Base-by-base conservation (phyloP, 139 green algal genomes). In the Picochlorum sp. region DNA sequence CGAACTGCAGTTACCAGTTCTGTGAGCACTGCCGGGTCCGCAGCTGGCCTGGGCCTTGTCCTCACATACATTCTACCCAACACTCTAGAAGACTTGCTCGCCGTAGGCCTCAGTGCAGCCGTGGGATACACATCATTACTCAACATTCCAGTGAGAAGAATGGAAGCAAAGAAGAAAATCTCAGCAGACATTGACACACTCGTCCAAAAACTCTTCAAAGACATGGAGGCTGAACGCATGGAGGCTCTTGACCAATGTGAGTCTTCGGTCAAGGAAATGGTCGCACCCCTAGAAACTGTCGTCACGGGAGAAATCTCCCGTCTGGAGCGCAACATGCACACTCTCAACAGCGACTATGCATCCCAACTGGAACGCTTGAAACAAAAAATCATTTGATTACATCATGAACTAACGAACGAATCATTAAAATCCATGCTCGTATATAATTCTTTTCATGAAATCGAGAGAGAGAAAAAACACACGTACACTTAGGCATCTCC, bases 91-190 rank as follows among this genome's bases (percentile, higher is more conserved):
- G 89, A 96, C 70, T 28, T 95, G 26, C 74, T 95, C 38, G 81
- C 85, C 16, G 57, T 92, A 11, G 71, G 20, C 0, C 49, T 90
- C 32, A 75, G 67, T 0, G 75, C 72, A 10, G 61, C 76, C 4
- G 80, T 79, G 20, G 82, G 75, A 10, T 97, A 95, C 69, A 69
- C 90, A 4, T 73, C 76, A 0, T 69, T 95, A 30, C 68, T 97
- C 13, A 92, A 88, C 71, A 74, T 97, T 66, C 91, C 91, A 16
- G 74, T 92, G 61, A 78, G 81, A 58, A 76, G 90, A 0, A 67
- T 76, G 4, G 85, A 93, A 56, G 81, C 86, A 41, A 97, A 97
- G 73, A 69, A 37, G 51, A 96, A 96, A 79, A 68, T 94, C 28
- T 62, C 80, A 46, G 50, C 61, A 4, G 51, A 79, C 41, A 80